These are phyloP conservation scores for Leishmania turanica DNA, from an alignment of 208 protist genomes.

Conservation along the genomic window DNA sequence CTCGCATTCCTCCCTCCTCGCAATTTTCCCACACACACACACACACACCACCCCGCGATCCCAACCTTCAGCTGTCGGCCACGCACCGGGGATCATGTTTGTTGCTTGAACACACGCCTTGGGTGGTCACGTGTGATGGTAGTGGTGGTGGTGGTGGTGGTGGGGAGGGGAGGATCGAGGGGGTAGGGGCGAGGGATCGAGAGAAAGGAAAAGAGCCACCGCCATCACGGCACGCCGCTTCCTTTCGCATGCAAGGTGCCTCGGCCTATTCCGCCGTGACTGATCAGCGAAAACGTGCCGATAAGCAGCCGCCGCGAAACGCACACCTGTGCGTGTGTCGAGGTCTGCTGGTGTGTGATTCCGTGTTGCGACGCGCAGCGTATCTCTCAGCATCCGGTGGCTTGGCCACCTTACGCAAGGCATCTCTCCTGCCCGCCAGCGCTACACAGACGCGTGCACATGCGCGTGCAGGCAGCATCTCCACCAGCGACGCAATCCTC, in stretches of 20 bases:
- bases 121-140: background rate
- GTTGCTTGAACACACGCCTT: background rate
- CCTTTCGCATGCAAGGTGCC: background rate
- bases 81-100: too few species aligned
- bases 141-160: background rate
- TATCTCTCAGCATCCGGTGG: background rate
- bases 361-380: too few species aligned
- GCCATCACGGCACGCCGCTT: background rate
- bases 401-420: background rate
- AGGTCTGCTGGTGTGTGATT: background rate
- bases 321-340: background rate
- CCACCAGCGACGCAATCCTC: background rate
- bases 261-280: background rate
- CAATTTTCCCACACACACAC: background rate
- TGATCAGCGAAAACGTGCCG: background rate
- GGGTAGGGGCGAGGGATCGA: background rate
- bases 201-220: background rate
- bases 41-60: background rate
- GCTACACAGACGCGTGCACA: background rate
- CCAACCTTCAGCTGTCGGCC: background rate
- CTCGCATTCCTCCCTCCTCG: background rate
- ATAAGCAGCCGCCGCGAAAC: background rate
- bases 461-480: background rate
- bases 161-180: too few species aligned
- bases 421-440: background rate